Percentiles rank a stretch among this genome's conserved stretches.
Evolutionary conservation across 179 eudicot genomes (phyloP).

Genomic region (Beta lomatogona): DNA sequence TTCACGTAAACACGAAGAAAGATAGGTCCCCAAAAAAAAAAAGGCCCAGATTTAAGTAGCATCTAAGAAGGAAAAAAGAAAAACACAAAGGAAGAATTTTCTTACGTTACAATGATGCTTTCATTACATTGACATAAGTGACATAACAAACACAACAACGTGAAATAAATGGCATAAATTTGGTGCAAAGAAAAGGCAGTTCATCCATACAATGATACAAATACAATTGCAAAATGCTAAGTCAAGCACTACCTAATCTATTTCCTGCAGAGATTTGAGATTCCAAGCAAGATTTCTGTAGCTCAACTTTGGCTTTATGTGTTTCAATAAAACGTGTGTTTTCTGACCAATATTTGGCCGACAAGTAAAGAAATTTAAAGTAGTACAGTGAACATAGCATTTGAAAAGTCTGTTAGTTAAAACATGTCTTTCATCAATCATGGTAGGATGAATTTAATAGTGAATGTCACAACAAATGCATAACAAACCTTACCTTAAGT

Average conservation of each 20-base stretch:
- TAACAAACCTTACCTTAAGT: background rate
- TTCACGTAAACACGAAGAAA: background rate
- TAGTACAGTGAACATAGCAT: constrained; percentile 1
- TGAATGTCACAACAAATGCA: background rate
- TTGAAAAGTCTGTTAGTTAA: constrained; percentile 1
- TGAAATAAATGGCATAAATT: constrained; percentile 16
- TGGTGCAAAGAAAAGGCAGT: background rate
- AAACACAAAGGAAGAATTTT: background rate
- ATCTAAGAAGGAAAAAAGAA: background rate
- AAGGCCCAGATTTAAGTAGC: background rate
- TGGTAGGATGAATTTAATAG: background rate
- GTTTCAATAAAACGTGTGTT: background rate
- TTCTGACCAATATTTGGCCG: background rate
- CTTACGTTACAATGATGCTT: background rate
- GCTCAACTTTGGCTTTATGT: background rate
- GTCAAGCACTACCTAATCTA: too few relatives aligned
- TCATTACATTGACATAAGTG: background rate
- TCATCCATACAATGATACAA: too few relatives aligned
- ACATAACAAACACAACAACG: constrained; percentile 8
- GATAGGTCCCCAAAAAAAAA: background rate
- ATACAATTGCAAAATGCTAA: too few relatives aligned
- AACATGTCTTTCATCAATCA: constrained; percentile 4
- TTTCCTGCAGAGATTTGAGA: background rate
- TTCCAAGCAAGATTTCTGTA: constrained; percentile 1
- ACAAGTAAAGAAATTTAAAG: background rate